Conservation (phyloP, 805 yeast genomes). For the Lipomyces starkeyi region DNA sequence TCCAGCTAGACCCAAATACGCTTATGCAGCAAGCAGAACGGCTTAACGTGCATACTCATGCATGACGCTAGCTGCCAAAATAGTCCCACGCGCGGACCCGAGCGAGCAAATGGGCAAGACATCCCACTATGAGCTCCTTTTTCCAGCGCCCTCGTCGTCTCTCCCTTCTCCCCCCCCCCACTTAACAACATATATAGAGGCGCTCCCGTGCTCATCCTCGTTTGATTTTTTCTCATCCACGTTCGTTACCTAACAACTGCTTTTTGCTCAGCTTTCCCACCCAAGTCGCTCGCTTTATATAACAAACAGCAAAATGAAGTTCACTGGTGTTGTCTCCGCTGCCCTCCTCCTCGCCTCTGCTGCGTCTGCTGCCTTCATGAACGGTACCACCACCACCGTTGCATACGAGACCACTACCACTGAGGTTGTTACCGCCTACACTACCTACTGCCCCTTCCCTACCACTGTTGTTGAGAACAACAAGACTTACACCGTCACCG, state of each 20-base stretch:
- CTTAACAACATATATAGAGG: slow-evolving; percentile 17
- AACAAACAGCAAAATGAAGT: slow-evolving; percentile 34
- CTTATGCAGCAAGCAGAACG: background rate
- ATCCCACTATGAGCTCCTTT: background rate
- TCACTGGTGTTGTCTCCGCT: slow-evolving; percentile 36
- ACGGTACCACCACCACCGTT: slow-evolving; percentile 52
- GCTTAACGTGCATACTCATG: slow-evolving; percentile 4
- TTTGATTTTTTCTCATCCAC: slow-evolving; percentile 3
- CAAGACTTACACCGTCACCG: slow-evolving; percentile 75
- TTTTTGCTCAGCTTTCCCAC: slow-evolving; percentile 14
- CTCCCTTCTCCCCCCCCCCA: background rate
- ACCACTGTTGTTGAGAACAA: slow-evolving; percentile 70
- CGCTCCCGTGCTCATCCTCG: slow-evolving; percentile 7
- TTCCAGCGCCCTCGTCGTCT: background rate
- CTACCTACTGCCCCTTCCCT: slow-evolving; percentile 83
- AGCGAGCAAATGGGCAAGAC: background rate
- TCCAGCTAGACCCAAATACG: background rate
- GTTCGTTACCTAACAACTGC: slow-evolving; percentile 12
- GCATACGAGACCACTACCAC: slow-evolving; percentile 53
- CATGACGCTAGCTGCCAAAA: slow-evolving; percentile 11
- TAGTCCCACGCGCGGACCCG: slow-evolving; percentile 1
- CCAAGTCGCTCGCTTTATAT: slow-evolving; percentile 22
- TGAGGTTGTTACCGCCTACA: slow-evolving; percentile 69
- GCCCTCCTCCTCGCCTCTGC: slow-evolving; percentile 36
- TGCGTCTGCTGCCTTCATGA: slow-evolving; percentile 40